Evolutionary conservation across 2,329 filamentous ascomycete species (phyloP), one percentile per base, ranked within the genome.

Genomic region (Basipetospora chlamydospora): DNA sequence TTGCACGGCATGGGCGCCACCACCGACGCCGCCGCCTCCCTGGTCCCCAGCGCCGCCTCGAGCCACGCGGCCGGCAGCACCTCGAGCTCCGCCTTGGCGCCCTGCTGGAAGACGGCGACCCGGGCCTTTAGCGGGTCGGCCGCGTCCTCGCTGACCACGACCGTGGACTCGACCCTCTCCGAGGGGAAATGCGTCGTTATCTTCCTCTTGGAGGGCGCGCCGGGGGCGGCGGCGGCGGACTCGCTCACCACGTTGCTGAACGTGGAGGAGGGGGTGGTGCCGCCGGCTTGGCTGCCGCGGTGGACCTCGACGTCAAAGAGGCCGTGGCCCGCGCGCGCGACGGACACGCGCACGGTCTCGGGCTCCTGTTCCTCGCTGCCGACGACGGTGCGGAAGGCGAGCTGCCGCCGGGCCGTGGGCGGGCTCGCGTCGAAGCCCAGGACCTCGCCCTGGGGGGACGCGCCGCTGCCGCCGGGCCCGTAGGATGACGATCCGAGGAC

Each of bases 1-100:
- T 96, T 96, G 60, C 90, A 96, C 2, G 90, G 90, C 90, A 98
- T 98, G 0, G 90, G 90, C 16, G 90, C 85, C 17, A 83, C 67
- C 2, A 96, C 85, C 37, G 80, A 90, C 41, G 88, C 87, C 6
- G 77, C 67, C 1, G 71, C 70, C 50, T 93, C 84, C 54, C 84
- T 87, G 43, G 82, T 61, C 0, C 88, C 87, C 6, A 95, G 65
- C 0, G 85, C 86, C 58, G 92, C 88, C 47, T 86, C 82, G 40
- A 81, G 80, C 86, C 87, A 98, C 30, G 66, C 64, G 0, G 88
- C 86, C 13, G 61, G 59, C 28, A 68, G 52, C n/a, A 78, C 56
- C 8, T 57, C 56, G 18, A 79, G 54, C 41, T 77, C 67, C 5
- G 69, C 73, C 59, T 75, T 73, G 44, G 60, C 54, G 9, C 74